phyloP scores from a whole-genome alignment of 495 filamentous ascomycete species.

The Ramalina intermedia region DNA sequence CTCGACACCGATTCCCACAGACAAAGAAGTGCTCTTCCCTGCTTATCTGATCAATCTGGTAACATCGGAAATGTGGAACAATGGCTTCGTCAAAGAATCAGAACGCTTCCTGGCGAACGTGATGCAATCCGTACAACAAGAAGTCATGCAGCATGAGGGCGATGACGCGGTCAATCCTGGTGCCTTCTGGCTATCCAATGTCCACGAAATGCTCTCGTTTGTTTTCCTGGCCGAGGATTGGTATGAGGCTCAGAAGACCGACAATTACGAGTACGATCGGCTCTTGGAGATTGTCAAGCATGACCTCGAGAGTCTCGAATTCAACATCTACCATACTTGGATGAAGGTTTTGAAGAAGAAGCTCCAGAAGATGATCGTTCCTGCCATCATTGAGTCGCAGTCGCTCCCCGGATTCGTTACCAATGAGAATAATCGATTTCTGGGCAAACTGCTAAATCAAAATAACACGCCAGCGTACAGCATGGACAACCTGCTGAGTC shows the following conservation, averaged over 20 bases:
- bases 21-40: slow-evolving; percentile 98
- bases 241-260: slow-evolving; percentile 98
- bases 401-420: slow-evolving; percentile 97
- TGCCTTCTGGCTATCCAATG: slow-evolving; percentile 98
- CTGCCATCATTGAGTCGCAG: slow-evolving; percentile 97
- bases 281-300: slow-evolving; percentile 98
- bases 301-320: slow-evolving; percentile 93
- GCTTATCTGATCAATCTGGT: slow-evolving; percentile 98
- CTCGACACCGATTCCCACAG: slow-evolving; percentile 71
- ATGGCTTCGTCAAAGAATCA: slow-evolving; percentile 98
- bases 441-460: slow-evolving; percentile 84
- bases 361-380: slow-evolving; percentile 97
- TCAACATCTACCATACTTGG: slow-evolving; percentile 99
- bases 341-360: slow-evolving; percentile 99
- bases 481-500: slow-evolving; percentile 96
- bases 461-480: slow-evolving; percentile 85
- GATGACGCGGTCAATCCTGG: slow-evolving; percentile 96
- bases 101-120: slow-evolving; percentile 98
- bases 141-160: slow-evolving; percentile 96
- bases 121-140: slow-evolving; percentile 98
- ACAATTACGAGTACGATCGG: slow-evolving; percentile 97
- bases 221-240: slow-evolving; percentile 98
- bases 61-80: slow-evolving; percentile 99
- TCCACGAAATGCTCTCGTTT: slow-evolving; percentile 99
- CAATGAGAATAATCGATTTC: slow-evolving; percentile 92